Evolutionary conservation across 2,329 filamentous ascomycete genomes (phyloP), one percentile per base, ranked within the genome.

Genomic region (Clathrospora elynae): DNA sequence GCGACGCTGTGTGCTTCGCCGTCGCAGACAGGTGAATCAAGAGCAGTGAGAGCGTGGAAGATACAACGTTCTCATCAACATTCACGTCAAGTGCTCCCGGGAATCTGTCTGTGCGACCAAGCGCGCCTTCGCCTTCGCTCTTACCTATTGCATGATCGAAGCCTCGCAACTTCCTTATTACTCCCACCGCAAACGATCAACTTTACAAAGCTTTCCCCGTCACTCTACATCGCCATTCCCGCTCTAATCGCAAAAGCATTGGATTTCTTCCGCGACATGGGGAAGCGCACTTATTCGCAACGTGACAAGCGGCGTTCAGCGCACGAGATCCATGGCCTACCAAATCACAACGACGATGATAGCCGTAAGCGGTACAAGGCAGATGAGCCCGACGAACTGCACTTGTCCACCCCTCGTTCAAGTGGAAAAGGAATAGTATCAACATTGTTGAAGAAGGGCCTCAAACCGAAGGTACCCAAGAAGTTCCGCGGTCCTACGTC

Each of bases 211-310:
- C 29, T 26, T 20, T 22, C 19, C 26, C 31, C 20, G n/a, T n/a
- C 30, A 11, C 32, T 22, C 28, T 36, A 41, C 25, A n/a, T 34
- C 41, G 38, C 45, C 43, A 48, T 46, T 42, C 37, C 29, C 33
- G 33, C 42, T 35, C 13, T 45, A 16, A 26, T 43, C 28, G 26
- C 38, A 48, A 48, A 44, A 32, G 35, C 35, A 16, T 31, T 42
- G 33, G 24, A 45, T 18, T 38, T 34, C 14, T 40, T 35, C 33
- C 37, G 32, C 38, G 42, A 28, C 16, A 58, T 58, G 42, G 38
- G 26, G n/a, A 58, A 49, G 25, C 42, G 49, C 37, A 60, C 57
- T 5, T 60, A 60, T 37, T 60, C 57, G 9, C 48, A 25, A 14
- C 47, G 49, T n/a, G 46, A 46, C 6, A 60, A 55, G 46, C 26